Evolutionary conservation across 163 green algal genomes (phyloP).

Genomic region (Prototheca cutis): DNA sequence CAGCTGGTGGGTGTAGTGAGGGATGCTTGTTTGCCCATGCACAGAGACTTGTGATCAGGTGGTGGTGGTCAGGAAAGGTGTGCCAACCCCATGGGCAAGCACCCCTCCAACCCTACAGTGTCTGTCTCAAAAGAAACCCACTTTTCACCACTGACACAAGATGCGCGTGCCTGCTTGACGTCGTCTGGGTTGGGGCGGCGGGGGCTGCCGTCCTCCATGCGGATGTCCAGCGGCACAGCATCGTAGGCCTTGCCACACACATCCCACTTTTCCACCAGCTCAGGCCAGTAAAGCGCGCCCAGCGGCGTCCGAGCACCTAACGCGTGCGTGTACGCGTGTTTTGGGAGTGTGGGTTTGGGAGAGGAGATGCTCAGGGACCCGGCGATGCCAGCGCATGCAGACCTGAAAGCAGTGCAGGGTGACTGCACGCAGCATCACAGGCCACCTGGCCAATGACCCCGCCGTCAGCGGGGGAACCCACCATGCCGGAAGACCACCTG

Average conservation of each 20-base stretch:
- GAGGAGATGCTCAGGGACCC: background rate
- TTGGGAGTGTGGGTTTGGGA: background rate
- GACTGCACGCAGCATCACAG: no score
- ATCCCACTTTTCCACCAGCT: slow-evolving; percentile 35
- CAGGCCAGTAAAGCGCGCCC: slow-evolving; percentile 33
- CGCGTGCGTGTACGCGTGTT: no score
- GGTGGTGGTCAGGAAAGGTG: no score
- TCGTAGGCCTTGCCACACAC: slow-evolving; percentile 37
- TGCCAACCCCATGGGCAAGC: no score
- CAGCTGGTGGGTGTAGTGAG: no score
- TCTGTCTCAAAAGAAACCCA: background rate
- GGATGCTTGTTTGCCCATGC: no score
- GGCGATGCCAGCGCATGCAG: background rate
- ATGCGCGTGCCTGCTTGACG: no score
- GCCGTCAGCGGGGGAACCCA: background rate
- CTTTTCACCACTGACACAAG: slow-evolving; percentile 5
- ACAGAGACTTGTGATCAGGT: no score
- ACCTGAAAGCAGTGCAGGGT: no score
- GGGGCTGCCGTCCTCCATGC: slow-evolving; percentile 14
- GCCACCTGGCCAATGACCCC: background rate
- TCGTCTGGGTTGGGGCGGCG: slow-evolving; percentile 17
- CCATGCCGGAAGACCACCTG: slow-evolving; percentile 13
- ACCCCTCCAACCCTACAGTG: no score
- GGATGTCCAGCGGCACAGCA: slow-evolving; percentile 18
- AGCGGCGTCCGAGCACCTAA: slow-evolving; percentile 52